These are phyloP conservation scores for Andrographis paniculata DNA, from an alignment of 305 asterid species.

Conservation along the genomic window DNA sequence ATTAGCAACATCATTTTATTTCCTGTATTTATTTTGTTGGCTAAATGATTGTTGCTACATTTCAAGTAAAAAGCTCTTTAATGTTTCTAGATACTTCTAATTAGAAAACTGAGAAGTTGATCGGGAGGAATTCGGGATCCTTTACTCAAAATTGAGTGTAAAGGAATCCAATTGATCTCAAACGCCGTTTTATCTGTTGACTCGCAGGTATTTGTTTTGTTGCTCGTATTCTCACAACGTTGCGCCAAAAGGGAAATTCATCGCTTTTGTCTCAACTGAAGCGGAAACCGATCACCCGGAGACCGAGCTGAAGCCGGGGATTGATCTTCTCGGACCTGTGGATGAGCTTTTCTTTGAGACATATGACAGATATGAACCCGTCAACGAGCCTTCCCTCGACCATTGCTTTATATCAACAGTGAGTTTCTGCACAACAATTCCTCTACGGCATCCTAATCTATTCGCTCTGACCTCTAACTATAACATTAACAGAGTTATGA, in stretches of 20 bases:
- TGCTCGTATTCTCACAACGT: constrained; percentile 97
- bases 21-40: too few relatives aligned
- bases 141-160: background rate
- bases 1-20: too few relatives aligned
- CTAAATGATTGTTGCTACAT: too few relatives aligned
- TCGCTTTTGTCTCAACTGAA: constrained; percentile 93
- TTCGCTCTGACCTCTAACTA: background rate
- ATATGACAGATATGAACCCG: constrained; percentile 69
- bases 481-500: constrained; percentile 76
- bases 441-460: constrained; percentile 5
- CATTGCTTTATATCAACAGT: constrained; percentile 89
- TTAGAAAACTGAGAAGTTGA: too few relatives aligned
- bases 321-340: constrained; percentile 91
- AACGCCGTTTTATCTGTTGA: constrained; percentile 16
- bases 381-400: constrained; percentile 76
- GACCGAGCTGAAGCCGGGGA: constrained; percentile 79
- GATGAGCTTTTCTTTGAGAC: constrained; percentile 90
- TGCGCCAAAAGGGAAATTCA: constrained; percentile 94
- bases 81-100: too few relatives aligned
- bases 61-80: too few relatives aligned
- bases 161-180: too few relatives aligned
- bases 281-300: constrained; percentile 91
- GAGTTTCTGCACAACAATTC: constrained; percentile 23
- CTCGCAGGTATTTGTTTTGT: constrained; percentile 89
- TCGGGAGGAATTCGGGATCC: background rate